phyloP scores from a whole-genome alignment of 2,329 filamentous ascomycete species.

The Aspergillus sp. region DNA sequence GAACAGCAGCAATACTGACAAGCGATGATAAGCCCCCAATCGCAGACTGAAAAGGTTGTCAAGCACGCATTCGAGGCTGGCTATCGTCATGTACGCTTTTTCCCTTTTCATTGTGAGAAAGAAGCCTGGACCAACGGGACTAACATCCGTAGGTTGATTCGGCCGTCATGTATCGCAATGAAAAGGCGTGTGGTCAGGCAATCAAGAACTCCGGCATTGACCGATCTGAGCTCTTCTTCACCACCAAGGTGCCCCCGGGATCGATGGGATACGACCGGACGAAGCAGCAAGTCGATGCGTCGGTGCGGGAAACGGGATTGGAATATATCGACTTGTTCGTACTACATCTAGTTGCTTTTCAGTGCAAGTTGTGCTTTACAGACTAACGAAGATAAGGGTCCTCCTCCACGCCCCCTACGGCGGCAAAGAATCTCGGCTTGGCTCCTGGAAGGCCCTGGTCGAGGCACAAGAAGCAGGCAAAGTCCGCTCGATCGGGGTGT shows the following conservation, averaged over 20 bases:
- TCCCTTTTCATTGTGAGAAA: not conserved
- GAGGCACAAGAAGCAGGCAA: slow-evolving; percentile 67
- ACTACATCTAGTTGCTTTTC: not conserved
- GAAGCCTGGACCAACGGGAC: not conserved
- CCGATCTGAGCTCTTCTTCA: slow-evolving; percentile 68
- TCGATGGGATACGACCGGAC: slow-evolving; percentile 58
- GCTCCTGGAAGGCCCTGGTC: slow-evolving; percentile 68
- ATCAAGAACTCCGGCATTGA: slow-evolving; percentile 52
- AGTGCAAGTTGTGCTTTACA: not conserved
- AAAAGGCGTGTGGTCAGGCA: slow-evolving; percentile 59
- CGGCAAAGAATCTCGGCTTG: slow-evolving; percentile 56
- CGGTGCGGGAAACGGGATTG: slow-evolving; percentile 55
- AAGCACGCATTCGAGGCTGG: slow-evolving; percentile 21
- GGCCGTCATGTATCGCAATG: slow-evolving; percentile 63
- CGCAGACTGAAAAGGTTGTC: slow-evolving; percentile 18
- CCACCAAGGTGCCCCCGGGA: slow-evolving; percentile 66
- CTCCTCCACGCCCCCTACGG: slow-evolving; percentile 73
- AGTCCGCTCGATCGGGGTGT: slow-evolving; percentile 63
- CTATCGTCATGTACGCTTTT: slow-evolving; percentile 23
- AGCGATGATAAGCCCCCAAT: slow-evolving; percentile 14
- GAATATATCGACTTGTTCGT: slow-evolving; percentile 65
- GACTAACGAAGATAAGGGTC: slow-evolving; percentile 30
- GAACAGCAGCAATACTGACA: not conserved
- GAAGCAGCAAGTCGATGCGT: slow-evolving; percentile 54
- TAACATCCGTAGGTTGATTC: slow-evolving; percentile 41